A percentile compares a stretch with the other conserved stretches of the same genome.
These are phyloP conservation scores for Lentinula sp. DNA, from an alignment of 768 basidiomycete species.

Conservation along the genomic window DNA sequence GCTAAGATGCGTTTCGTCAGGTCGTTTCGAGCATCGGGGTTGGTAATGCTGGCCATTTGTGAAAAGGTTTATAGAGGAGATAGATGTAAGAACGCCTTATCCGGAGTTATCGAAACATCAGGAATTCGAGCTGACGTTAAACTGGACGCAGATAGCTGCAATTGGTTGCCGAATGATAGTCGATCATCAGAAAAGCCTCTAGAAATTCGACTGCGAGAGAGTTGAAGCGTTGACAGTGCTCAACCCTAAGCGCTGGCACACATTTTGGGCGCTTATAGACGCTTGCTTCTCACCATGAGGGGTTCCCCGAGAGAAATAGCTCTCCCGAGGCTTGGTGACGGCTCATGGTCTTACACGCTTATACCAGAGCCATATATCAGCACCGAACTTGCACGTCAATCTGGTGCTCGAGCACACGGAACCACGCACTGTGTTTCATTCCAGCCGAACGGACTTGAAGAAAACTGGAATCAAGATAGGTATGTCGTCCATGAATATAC, in stretches of 20 bases:
- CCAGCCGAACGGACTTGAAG: conserved; percentile 37
- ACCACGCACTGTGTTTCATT: conserved; percentile 36
- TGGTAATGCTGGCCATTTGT: neutral
- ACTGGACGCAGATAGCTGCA: neutral
- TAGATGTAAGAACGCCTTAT: neutral
- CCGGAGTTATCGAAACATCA: neutral
- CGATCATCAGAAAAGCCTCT: neutral
- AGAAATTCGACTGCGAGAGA: neutral
- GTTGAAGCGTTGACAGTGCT: too few relatives aligned
- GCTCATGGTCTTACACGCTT: conserved; percentile 13
- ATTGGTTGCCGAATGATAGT: neutral
- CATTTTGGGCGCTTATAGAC: neutral
- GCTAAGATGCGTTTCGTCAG: conserved; percentile 23
- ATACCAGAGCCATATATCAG: conserved; percentile 37
- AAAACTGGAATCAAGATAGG: conserved; percentile 38
- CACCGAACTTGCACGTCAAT: conserved; percentile 32
- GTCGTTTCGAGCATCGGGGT: conserved; percentile 11
- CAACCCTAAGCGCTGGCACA: neutral
- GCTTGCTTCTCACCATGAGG: neutral
- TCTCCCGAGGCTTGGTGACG: neutral
- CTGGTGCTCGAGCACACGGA: conserved; percentile 23
- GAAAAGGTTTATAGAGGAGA: neutral
- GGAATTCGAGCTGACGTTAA: neutral
- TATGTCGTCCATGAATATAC: conserved; percentile 26
- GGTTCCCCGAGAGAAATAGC: neutral